Evolutionary conservation across 805 yeast genomes (phyloP).

Genomic region (Wickerhamiella cacticola): DNA sequence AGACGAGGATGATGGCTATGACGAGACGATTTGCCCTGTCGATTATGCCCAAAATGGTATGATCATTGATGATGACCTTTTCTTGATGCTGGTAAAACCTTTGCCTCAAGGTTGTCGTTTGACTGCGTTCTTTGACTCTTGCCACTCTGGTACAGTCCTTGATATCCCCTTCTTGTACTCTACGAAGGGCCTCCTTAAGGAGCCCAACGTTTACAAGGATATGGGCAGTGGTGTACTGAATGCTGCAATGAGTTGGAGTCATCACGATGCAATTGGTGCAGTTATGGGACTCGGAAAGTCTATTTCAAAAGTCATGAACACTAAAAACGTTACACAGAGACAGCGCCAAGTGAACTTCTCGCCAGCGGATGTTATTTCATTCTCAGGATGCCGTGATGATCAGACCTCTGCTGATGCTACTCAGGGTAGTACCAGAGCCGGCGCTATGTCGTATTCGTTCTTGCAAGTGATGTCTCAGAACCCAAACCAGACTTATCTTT

Average conservation of each 20-base stretch:
- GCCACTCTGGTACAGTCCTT: constrained; percentile 75
- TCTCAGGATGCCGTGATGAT: constrained; percentile 73
- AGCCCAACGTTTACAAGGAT: constrained; percentile 65
- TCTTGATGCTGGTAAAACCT: constrained; percentile 55
- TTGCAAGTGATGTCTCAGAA: constrained; percentile 47
- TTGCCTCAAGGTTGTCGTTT: constrained; percentile 62
- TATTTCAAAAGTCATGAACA: constrained; percentile 15
- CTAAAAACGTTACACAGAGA: constrained; percentile 14
- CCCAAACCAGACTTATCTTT: constrained; percentile 55
- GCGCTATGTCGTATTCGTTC: constrained; percentile 79
- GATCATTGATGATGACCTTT: constrained; percentile 63
- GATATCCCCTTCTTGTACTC: constrained; percentile 74
- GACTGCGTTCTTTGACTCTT: constrained; percentile 72
- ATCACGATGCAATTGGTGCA: constrained; percentile 41
- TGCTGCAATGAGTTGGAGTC: constrained; percentile 47
- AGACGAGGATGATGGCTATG: constrained; percentile 64
- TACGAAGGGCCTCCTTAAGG: constrained; percentile 72
- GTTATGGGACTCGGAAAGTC: constrained; percentile 32
- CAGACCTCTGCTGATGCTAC: constrained; percentile 77
- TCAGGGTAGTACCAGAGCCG: constrained; percentile 60
- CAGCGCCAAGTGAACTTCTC: constrained; percentile 43
- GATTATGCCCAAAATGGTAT: constrained; percentile 59
- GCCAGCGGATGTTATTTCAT: constrained; percentile 62
- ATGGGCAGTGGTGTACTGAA: constrained; percentile 55
- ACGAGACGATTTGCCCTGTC: constrained; percentile 61